These are phyloP conservation scores for Phialophora chinensis DNA, from an alignment of 2,329 filamentous ascomycete species.

Conservation along the genomic window DNA sequence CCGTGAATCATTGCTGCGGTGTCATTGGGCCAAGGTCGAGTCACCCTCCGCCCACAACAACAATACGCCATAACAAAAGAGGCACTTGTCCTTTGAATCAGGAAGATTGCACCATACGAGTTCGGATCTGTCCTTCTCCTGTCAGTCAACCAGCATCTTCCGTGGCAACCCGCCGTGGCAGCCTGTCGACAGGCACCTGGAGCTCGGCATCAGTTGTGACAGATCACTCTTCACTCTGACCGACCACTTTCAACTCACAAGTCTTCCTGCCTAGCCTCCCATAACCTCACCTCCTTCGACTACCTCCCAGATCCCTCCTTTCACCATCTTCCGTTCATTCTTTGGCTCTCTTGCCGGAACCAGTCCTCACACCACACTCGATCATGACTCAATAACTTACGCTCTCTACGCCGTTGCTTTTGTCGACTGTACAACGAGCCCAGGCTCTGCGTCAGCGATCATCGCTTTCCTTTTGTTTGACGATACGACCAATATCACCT, in stretches of 20 bases:
- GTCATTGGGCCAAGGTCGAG: conserved; percentile 20
- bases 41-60: conserved; percentile 24
- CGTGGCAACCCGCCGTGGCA: conserved; percentile 26
- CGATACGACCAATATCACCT: conserved; percentile 37
- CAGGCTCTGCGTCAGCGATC: conserved; percentile 39
- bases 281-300: conserved; percentile 14
- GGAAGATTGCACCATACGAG: conserved; percentile 16
- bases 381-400: conserved; percentile 39
- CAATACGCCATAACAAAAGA: conserved; percentile 29
- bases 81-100: conserved; percentile 24
- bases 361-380: conserved; percentile 27
- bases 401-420: conserved; percentile 36
- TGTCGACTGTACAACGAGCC: conserved; percentile 40
- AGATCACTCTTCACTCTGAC: conserved; percentile 15
- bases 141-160: conserved; percentile 14
- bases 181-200: conserved; percentile 30
- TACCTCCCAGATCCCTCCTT: conserved; percentile 15
- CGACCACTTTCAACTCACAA: conserved; percentile 23
- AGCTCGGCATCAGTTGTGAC: conserved; percentile 25
- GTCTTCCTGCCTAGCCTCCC: conserved; percentile 17
- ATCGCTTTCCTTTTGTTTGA: conserved; percentile 36
- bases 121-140: conserved; percentile 15
- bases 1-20: conserved; percentile 29
- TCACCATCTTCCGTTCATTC: conserved; percentile 14
- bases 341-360: conserved; percentile 33